Conservation (phyloP, 1,139 yeast genomes). For the Nakaseomyces nivariensis region DNA sequence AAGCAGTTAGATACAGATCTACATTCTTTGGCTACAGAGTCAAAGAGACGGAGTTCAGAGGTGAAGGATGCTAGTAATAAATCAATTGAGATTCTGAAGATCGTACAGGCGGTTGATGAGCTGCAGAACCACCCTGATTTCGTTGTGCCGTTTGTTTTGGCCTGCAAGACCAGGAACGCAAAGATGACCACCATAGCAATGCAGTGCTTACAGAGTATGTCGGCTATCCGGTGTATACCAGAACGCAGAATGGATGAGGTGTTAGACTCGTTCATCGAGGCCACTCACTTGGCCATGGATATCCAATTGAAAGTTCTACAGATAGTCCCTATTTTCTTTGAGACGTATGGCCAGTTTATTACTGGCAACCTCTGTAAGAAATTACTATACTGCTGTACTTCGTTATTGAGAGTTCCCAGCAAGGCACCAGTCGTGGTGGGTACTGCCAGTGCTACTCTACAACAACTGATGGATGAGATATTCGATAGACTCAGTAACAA, state of each 20-base stretch:
- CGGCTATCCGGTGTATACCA: slow-evolving; percentile 44
- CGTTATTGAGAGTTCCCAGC: slow-evolving; percentile 52
- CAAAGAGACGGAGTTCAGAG: slow-evolving; percentile 60
- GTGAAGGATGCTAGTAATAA: slow-evolving; percentile 56
- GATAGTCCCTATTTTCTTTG: slow-evolving; percentile 65
- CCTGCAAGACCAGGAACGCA: slow-evolving; percentile 67
- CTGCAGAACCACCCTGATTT: slow-evolving; percentile 37
- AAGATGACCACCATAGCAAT: slow-evolving; percentile 65
- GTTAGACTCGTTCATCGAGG: slow-evolving; percentile 59
- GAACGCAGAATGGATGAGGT: slow-evolving; percentile 42
- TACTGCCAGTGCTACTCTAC: slow-evolving; percentile 87
- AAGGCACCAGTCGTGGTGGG: slow-evolving; percentile 74
- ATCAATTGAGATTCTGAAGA: slow-evolving; percentile 43
- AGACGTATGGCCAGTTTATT: slow-evolving; percentile 47
- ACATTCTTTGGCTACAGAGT: slow-evolving; percentile 49
- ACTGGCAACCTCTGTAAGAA: slow-evolving; percentile 48
- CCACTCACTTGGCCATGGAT: slow-evolving; percentile 68
- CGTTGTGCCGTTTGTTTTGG: slow-evolving; percentile 57
- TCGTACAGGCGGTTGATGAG: slow-evolving; percentile 28
- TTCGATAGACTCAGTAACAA: slow-evolving; percentile 45
- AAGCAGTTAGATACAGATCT: slow-evolving; percentile 48
- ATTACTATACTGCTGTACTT: slow-evolving; percentile 58
- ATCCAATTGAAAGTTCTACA: slow-evolving; percentile 84
- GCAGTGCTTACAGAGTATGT: slow-evolving; percentile 55
- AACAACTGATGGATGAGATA: slow-evolving; percentile 67